Evolutionary conservation across 1,284 basidiomycete species (phyloP).

Genomic region (Cryptococcus sp.): DNA sequence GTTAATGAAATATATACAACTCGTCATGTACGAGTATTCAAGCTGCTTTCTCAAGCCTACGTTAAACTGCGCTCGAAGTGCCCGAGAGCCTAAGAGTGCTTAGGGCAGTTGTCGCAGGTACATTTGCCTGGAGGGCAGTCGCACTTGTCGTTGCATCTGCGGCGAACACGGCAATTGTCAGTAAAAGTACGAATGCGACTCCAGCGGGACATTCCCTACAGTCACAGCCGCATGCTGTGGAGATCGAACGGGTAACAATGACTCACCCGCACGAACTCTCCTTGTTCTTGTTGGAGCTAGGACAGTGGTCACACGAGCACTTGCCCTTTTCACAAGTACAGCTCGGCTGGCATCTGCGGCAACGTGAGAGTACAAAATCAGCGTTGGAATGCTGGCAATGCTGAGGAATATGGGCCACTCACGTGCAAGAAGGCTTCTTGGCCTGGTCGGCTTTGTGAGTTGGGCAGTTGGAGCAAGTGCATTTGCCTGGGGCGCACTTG

Average conservation of each 20-base stretch:
- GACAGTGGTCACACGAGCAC: too few relatives aligned
- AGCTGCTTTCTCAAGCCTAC: not conserved
- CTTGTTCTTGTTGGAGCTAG: not conserved
- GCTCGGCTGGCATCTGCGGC: too few relatives aligned
- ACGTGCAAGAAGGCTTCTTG: conserved; percentile 6
- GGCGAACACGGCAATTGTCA: too few relatives aligned
- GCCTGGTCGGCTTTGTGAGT: conserved; percentile 12
- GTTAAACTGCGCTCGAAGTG: not conserved
- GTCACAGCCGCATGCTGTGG: not conserved
- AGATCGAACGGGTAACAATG: too few relatives aligned
- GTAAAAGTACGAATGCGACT: too few relatives aligned
- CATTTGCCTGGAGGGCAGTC: conserved; percentile 32
- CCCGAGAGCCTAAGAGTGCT: conserved; percentile 1
- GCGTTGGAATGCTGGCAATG: not conserved
- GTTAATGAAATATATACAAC: not conserved
- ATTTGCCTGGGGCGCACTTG: conserved; percentile 25
- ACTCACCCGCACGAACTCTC: not conserved
- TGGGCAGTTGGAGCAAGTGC: conserved; percentile 28
- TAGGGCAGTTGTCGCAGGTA: conserved; percentile 25
- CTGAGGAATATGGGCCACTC: not conserved
- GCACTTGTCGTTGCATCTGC: conserved; percentile 14
- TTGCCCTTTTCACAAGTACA: too few relatives aligned
- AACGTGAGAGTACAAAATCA: too few relatives aligned
- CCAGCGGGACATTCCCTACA: too few relatives aligned
- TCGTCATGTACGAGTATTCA: not conserved